Evolutionary conservation across 2,329 filamentous ascomycete species (phyloP).

Genomic region (Diaporthe eres): DNA sequence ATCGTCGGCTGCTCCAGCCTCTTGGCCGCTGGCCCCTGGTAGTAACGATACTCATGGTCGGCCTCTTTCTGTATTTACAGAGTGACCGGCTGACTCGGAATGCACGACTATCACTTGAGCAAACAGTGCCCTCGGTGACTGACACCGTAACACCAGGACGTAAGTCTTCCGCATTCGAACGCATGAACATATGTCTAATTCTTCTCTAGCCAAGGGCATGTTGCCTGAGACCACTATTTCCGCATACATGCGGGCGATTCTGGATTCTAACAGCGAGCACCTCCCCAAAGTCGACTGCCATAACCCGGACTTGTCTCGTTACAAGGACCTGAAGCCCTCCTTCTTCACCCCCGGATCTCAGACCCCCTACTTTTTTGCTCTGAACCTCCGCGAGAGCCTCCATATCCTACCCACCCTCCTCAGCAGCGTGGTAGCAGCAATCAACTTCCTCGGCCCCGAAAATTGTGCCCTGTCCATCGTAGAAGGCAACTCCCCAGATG

Average conservation of each 20-base stretch:
- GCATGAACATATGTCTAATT: not conserved
- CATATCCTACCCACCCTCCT: conserved; percentile 52
- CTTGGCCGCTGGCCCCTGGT: not conserved
- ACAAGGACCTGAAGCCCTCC: not conserved
- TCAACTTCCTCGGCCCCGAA: conserved; percentile 63
- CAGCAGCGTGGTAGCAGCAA: conserved; percentile 64
- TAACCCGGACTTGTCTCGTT: not conserved
- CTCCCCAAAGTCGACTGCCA: not conserved
- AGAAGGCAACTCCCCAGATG: conserved; percentile 69
- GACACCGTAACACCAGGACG: not conserved
- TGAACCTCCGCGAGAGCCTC: conserved; percentile 54
- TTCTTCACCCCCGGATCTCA: not conserved
- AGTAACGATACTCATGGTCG: not conserved
- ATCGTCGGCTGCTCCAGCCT: not conserved
- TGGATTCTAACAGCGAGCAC: not conserved
- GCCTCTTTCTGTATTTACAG: not conserved
- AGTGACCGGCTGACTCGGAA: not conserved
- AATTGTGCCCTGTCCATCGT: conserved; percentile 68
- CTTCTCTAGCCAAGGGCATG: not conserved
- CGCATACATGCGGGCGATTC: not conserved
- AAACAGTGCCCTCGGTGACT: not conserved
- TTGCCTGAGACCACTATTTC: not conserved
- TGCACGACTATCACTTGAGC: not conserved
- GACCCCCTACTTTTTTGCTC: conserved; percentile 54
- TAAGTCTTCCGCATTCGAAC: not conserved